Conservation (phyloP, 176 grass and related monocot species). For the Chrysopogon serrulatus region DNA sequence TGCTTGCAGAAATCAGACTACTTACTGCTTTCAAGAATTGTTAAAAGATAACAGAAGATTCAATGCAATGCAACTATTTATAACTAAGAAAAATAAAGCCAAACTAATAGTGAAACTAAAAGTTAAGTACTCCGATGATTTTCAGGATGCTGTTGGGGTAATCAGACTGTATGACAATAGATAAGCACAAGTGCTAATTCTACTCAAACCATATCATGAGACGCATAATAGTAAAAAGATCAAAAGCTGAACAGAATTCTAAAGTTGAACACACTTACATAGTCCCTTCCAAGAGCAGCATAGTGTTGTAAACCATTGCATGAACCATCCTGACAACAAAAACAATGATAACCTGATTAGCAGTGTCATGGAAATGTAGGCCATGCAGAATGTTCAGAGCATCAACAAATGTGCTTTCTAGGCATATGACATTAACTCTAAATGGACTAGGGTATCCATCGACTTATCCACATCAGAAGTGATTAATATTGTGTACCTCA, state of each 20-base stretch:
- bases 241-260: not conserved
- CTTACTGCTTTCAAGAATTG: not conserved
- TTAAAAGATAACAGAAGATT: not conserved
- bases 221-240: not conserved
- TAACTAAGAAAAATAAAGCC: not conserved
- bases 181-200: conserved; percentile 6
- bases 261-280: conserved; percentile 38
- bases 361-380: not conserved
- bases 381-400: not conserved
- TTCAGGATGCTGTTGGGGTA: not conserved
- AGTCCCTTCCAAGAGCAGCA: conserved; percentile 83
- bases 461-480: conserved; percentile 1
- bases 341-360: conserved; percentile 14
- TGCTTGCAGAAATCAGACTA: not conserved
- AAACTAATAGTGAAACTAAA: not conserved
- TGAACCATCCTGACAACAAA: conserved; percentile 76
- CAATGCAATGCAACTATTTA: not conserved
- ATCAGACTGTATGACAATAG: conserved; percentile 2
- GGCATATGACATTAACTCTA: not conserved
- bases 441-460: not conserved
- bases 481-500: not conserved
- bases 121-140: not conserved
- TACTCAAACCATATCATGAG: not conserved
- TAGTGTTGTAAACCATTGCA: conserved; percentile 99
- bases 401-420: not conserved